Conservation (phyloP, 2,329 filamentous ascomycete genomes). For the Sclerotinia minor region DNA sequence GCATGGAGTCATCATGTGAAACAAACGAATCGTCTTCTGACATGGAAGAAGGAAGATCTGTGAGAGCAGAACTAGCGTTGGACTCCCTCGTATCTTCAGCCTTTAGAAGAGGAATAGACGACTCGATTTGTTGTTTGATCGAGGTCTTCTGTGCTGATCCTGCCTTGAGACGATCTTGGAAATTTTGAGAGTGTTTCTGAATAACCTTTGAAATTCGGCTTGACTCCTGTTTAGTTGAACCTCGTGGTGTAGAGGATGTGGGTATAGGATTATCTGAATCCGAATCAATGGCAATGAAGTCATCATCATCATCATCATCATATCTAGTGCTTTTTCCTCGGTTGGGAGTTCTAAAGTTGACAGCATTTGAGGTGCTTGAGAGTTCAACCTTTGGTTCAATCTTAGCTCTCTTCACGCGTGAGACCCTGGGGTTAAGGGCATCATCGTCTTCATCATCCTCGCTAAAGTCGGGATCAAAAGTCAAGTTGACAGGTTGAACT, state of each 20-base stretch:
- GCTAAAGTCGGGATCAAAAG: conserved; percentile 23
- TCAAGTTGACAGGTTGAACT: conserved; percentile 26
- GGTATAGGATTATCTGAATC: conserved; percentile 30
- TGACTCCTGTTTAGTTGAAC: neutral
- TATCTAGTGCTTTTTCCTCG: conserved; percentile 26
- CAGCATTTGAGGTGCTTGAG: conserved; percentile 34
- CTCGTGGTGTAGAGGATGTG: conserved; percentile 7
- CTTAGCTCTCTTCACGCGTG: conserved; percentile 32
- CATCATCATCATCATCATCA: conserved; percentile 33
- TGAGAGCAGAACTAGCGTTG: conserved; percentile 6
- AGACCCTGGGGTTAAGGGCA: conserved; percentile 15
- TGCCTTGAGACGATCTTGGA: neutral
- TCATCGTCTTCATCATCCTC: conserved; percentile 27
- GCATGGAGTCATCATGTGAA: conserved; percentile 22
- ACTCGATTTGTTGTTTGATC: neutral
- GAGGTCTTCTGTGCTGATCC: conserved; percentile 2
- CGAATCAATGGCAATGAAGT: conserved; percentile 31
- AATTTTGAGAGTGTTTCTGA: conserved; percentile 14
- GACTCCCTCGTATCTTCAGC: conserved; percentile 29
- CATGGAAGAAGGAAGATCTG: neutral
- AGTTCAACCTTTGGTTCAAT: conserved; percentile 38
- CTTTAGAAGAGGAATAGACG: conserved; percentile 14
- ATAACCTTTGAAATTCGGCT: conserved; percentile 10
- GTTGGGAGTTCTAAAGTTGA: conserved; percentile 31
- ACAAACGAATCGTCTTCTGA: conserved; percentile 29